Percentiles rank a stretch among this genome's conserved stretches.
Conservation (phyloP, 768 basidiomycete species). For the Pleurotus tuber-regium region DNA sequence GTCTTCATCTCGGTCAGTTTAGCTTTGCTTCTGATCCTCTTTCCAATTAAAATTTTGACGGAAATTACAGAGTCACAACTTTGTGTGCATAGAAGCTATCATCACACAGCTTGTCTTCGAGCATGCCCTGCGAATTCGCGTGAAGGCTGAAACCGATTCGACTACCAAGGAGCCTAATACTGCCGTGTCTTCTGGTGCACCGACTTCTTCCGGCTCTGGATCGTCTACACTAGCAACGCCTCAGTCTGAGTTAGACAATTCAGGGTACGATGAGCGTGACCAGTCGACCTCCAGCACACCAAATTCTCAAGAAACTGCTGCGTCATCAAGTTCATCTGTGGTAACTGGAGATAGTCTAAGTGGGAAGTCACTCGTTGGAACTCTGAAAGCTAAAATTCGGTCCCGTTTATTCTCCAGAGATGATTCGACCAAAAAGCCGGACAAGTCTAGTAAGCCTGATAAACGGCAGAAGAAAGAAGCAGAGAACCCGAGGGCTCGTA, state of each 20-base stretch:
- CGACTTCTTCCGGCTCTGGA: constrained; percentile 11
- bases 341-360: too few relatives aligned
- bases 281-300: too few relatives aligned
- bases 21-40: constrained; percentile 24
- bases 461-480: constrained; percentile 23
- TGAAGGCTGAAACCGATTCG: constrained; percentile 44
- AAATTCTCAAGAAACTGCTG: constrained; percentile 11
- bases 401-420: too few relatives aligned
- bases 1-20: constrained; percentile 41
- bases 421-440: too few relatives aligned
- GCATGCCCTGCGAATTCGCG: constrained; percentile 56
- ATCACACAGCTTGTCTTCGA: constrained; percentile 41
- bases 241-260: too few relatives aligned
- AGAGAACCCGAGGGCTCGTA: too few relatives aligned
- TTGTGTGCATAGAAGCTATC: constrained; percentile 42
- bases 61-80: constrained; percentile 34
- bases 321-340: too few relatives aligned
- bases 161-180: too few relatives aligned
- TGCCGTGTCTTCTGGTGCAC: too few relatives aligned
- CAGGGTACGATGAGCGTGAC: too few relatives aligned
- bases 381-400: too few relatives aligned
- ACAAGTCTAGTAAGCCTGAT: constrained; percentile 11
- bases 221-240: not conserved
- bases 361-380: too few relatives aligned
- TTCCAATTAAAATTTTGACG: not conserved